These are phyloP conservation scores for Sanghuangporus sanghuang DNA, from an alignment of 1,284 basidiomycete genomes.

Conservation along the genomic window DNA sequence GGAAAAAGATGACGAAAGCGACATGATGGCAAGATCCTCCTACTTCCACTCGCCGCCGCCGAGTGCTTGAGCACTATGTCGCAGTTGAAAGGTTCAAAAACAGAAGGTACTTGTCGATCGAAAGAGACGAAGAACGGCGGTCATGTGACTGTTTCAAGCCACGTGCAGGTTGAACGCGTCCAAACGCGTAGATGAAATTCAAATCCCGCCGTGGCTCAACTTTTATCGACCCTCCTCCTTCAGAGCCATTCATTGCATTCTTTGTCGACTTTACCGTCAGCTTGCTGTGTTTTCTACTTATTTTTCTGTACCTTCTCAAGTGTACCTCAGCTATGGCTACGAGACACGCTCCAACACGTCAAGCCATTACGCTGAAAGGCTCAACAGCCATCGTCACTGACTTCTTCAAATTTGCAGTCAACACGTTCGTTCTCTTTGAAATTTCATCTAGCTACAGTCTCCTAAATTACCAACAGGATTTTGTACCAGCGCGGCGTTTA, in stretches of 20 bases:
- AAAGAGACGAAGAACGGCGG: not conserved
- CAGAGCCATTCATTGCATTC: not conserved
- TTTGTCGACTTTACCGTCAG: not conserved
- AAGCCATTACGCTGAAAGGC: slow-evolving; percentile 91
- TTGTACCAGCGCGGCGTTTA: slow-evolving; percentile 97
- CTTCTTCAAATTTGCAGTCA: slow-evolving; percentile 98
- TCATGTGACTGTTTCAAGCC: not conserved
- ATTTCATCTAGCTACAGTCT: slow-evolving; percentile 14
- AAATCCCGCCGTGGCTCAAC: not conserved
- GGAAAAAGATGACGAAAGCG: not conserved
- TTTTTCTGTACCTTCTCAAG: not conserved
- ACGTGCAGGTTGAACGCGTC: slow-evolving; percentile 5
- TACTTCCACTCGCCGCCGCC: not conserved
- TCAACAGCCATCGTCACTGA: slow-evolving; percentile 95
- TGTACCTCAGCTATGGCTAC: slow-evolving; percentile 26
- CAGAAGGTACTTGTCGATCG: not conserved
- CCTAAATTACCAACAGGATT: slow-evolving; percentile 50
- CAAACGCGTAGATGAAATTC: not conserved
- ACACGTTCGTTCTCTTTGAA: slow-evolving; percentile 59
- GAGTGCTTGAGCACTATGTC: not conserved
- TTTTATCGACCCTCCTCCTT: not conserved
- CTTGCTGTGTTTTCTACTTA: not conserved
- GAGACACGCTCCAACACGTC: slow-evolving; percentile 62
- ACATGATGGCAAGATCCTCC: not conserved
- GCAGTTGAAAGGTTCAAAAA: not conserved